Evolutionary conservation across 371 early-diverging fungal genomes (phyloP).

Genomic region (Mucor racemosus): DNA sequence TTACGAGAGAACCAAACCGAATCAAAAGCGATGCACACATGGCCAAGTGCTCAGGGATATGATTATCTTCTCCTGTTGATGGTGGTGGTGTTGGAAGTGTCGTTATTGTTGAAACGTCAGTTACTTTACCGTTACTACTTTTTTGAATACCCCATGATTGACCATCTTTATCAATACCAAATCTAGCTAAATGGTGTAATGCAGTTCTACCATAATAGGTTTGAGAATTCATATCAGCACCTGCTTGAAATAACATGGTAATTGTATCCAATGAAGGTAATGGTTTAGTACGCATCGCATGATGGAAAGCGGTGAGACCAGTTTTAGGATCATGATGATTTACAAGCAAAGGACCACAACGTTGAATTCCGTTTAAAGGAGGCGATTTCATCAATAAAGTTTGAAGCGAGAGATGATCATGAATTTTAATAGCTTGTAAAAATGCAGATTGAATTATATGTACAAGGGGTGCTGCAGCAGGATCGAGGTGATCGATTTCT

Average conservation of each 20-base stretch:
- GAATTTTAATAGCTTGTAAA: slow-evolving; percentile 62
- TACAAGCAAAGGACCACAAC: slow-evolving; percentile 42
- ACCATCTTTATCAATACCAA: slow-evolving; percentile 54
- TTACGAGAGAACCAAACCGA: slow-evolving; percentile 62
- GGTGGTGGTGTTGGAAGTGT: slow-evolving; percentile 5
- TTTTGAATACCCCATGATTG: slow-evolving; percentile 54
- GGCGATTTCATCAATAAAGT: slow-evolving; percentile 58
- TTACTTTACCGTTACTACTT: slow-evolving; percentile 19
- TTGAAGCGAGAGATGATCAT: slow-evolving; percentile 63
- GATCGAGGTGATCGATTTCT: slow-evolving; percentile 46
- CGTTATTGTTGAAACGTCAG: neutral
- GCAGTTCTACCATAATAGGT: slow-evolving; percentile 69
- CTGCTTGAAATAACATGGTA: slow-evolving; percentile 65
- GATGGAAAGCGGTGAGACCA: slow-evolving; percentile 69
- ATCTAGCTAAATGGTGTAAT: slow-evolving; percentile 64
- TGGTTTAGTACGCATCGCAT: slow-evolving; percentile 66
- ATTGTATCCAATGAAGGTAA: slow-evolving; percentile 65
- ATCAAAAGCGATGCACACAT: slow-evolving; percentile 58
- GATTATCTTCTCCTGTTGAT: neutral
- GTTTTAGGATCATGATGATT: slow-evolving; percentile 68
- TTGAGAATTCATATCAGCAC: slow-evolving; percentile 71
- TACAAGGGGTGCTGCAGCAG: slow-evolving; percentile 34
- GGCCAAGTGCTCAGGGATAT: slow-evolving; percentile 49
- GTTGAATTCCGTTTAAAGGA: slow-evolving; percentile 14
- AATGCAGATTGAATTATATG: slow-evolving; percentile 55